Evolutionary conservation across 352 stramenopile genomes (phyloP).

Genomic region (Thraustochytrium sp.): DNA sequence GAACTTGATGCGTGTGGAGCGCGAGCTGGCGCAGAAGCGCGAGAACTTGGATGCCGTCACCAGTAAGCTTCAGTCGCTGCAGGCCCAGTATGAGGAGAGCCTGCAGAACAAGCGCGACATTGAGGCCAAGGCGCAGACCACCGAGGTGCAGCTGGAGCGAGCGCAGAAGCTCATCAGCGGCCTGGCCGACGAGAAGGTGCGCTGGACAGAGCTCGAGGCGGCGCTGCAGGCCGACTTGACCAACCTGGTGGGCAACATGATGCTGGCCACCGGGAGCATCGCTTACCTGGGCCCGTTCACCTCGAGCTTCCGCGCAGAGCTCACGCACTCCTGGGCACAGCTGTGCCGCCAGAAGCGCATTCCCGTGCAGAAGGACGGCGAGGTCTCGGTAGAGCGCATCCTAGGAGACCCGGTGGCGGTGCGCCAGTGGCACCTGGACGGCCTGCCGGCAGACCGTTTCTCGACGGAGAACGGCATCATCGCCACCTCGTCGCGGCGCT

Average conservation of each 20-base stretch:
- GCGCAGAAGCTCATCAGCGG: constrained; percentile 82
- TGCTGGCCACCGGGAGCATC: constrained; percentile 79
- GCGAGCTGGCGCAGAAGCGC: constrained; percentile 76
- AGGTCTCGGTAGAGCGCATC: constrained; percentile 58
- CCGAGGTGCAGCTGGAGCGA: constrained; percentile 73
- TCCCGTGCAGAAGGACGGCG: constrained; percentile 74
- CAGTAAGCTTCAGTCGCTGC: constrained; percentile 39
- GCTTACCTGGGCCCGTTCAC: constrained; percentile 83
- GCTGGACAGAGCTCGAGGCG: constrained; percentile 75
- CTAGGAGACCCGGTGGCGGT: constrained; percentile 74
- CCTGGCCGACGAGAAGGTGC: constrained; percentile 75
- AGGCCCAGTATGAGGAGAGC: constrained; percentile 47
- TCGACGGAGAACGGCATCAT: constrained; percentile 87
- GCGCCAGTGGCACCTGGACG: constrained; percentile 83
- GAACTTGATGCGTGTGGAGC: constrained; percentile 73
- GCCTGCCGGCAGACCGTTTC: constrained; percentile 80
- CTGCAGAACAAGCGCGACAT: constrained; percentile 82
- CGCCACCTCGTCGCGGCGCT: constrained; percentile 75
- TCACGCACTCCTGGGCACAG: constrained; percentile 73
- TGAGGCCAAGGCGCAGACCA: constrained; percentile 74
- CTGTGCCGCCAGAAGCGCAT: constrained; percentile 69
- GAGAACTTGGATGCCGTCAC: constrained; percentile 71
- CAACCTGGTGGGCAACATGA: constrained; percentile 86
- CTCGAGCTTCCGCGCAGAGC: constrained; percentile 51
- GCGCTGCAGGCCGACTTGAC: constrained; percentile 68